Percentiles rank a stretch among this genome's conserved stretches.
Conservation (phyloP, 202 grass and related monocot genomes). For the Saccharum hybrid region DNA sequence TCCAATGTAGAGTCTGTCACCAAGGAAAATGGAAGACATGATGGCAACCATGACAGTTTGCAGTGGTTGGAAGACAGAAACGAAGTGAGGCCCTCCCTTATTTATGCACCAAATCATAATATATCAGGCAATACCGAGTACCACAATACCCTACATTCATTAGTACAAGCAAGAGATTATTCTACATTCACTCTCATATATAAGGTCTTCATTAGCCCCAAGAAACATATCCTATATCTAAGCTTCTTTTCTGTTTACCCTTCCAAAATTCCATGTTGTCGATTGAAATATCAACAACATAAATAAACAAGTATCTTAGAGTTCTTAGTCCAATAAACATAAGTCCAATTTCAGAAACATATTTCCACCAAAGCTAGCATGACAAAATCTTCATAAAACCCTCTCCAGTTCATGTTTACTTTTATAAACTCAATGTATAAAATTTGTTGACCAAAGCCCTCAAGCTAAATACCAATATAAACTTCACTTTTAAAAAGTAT, state of each 20-base stretch:
- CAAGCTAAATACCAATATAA: background rate
- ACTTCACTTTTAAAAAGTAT: background rate
- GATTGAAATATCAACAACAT: background rate
- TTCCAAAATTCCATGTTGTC: background rate
- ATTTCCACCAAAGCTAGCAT: background rate
- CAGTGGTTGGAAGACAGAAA: constrained; percentile 12
- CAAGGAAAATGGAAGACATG: constrained; percentile 15
- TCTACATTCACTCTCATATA: background rate
- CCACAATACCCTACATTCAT: constrained; percentile 19
- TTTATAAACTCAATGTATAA: background rate
- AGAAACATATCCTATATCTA: background rate
- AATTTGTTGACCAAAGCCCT: background rate
- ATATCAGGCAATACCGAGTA: background rate
- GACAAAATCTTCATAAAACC: background rate
- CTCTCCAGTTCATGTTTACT: background rate
- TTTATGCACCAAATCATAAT: constrained; percentile 22
- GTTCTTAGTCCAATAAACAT: background rate
- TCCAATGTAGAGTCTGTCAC: constrained; percentile 15
- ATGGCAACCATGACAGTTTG: constrained; percentile 24
- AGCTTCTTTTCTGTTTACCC: background rate
- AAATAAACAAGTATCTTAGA: background rate
- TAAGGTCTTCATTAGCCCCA: background rate
- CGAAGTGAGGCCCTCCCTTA: constrained; percentile 18
- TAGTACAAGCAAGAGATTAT: background rate
- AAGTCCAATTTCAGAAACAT: background rate